These are phyloP conservation scores for Solanum aculeatissimum DNA, from an alignment of 305 asterid genomes.

Conservation along the genomic window DNA sequence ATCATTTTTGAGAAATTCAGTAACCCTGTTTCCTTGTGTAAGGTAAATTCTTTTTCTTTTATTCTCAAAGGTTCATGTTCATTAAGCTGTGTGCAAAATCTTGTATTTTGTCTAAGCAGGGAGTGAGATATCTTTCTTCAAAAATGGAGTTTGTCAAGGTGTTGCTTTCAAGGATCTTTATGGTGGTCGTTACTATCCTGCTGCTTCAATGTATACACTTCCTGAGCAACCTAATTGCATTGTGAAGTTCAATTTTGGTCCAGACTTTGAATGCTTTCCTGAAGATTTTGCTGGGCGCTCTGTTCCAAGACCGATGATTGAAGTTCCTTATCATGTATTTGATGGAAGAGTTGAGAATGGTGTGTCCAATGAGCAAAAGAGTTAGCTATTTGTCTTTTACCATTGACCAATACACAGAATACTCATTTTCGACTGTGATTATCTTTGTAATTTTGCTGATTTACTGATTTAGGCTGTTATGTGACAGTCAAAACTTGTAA, in stretches of 20 bases:
- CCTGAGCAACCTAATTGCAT: conserved; percentile 76
- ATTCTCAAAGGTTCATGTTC: background rate
- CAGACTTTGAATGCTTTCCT: conserved; percentile 65
- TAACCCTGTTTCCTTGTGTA: background rate
- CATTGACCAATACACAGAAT: conserved; percentile 5
- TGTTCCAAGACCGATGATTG: conserved; percentile 67
- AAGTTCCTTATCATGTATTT: conserved; percentile 72
- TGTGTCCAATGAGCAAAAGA: conserved; percentile 64
- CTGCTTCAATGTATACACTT: conserved; percentile 90
- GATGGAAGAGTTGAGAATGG: conserved; percentile 73
- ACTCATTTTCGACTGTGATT: background rate
- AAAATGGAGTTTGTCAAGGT: conserved; percentile 79
- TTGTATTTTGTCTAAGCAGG: conserved; percentile 34
- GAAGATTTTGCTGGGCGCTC: conserved; percentile 57
- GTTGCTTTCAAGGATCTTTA: conserved; percentile 60
- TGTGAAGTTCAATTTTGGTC: conserved; percentile 86
- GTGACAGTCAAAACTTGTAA: conserved; percentile 14
- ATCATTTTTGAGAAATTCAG: background rate
- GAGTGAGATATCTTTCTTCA: conserved; percentile 74
- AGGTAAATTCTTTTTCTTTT: background rate
- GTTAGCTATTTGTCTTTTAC: conserved; percentile 21
- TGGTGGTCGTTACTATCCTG: conserved; percentile 88
- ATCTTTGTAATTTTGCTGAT: conserved; percentile 13
- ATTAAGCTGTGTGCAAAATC: background rate
- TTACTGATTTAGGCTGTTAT: conserved; percentile 14